Evolutionary conservation across 306 rosid species (phyloP).

Genomic region (Fagus crenata): DNA sequence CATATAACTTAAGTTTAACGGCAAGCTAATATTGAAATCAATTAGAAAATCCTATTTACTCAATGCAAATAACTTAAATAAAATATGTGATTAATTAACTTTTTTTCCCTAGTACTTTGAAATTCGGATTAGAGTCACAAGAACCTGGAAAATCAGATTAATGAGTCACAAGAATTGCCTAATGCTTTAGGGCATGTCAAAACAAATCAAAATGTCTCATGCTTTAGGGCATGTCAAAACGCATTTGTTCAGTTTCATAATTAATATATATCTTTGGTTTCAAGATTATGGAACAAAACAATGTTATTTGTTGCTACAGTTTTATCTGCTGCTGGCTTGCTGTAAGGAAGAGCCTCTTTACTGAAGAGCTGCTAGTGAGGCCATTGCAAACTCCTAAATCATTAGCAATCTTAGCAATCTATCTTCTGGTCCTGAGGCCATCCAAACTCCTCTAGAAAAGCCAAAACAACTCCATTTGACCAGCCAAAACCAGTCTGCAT

Average conservation of each 20-base stretch:
- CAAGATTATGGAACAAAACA: not conserved
- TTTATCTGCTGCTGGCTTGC: not conserved
- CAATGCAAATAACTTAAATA: too few species aligned
- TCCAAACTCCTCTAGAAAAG: constrained; percentile 93
- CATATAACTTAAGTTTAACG: too few species aligned
- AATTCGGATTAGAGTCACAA: too few species aligned
- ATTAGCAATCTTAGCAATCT: constrained; percentile 54
- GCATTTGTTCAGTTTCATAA: not conserved
- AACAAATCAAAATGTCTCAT: too few species aligned
- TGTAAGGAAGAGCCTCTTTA: not conserved
- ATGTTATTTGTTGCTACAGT: not conserved
- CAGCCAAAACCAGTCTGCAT: constrained; percentile 97
- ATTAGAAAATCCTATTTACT: too few species aligned
- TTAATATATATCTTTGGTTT: not conserved
- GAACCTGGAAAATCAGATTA: too few species aligned
- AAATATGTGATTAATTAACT: too few species aligned
- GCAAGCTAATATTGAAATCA: too few species aligned
- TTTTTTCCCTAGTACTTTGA: too few species aligned
- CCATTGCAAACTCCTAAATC: constrained; percentile 10
- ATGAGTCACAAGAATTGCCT: too few species aligned
- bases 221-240: too few species aligned
- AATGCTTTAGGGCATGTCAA: too few species aligned
- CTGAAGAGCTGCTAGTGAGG: not conserved
- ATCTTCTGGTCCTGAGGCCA: constrained; percentile 75
- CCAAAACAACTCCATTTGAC: constrained; percentile 91